Base-by-base conservation (phyloP, 1,139 yeast genomes). In the Insectozyma bohioensis region DNA sequence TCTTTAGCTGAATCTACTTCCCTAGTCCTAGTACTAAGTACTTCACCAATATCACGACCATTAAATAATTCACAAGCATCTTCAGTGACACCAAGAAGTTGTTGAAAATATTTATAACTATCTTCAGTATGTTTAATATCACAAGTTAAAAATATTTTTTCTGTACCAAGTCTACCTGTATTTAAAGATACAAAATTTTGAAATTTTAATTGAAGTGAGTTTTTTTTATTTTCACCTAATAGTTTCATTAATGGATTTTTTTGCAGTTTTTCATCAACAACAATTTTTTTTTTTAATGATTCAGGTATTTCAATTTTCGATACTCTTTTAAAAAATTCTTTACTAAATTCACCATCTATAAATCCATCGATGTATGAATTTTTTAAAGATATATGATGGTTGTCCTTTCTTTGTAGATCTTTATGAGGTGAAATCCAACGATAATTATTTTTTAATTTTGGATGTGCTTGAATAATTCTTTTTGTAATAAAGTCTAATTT, bases 361-460 rank as follows among this genome's bases (percentile, higher is more conserved):
- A n/a, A n/a, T n/a, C n/a, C n/a, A n/a, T n/a, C n/a, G n/a, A n/a
- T n/a, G n/a, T n/a, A n/a, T n/a, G n/a, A n/a, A n/a, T n/a, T n/a
- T n/a, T n/a, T n/a, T n/a, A n/a, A n/a, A n/a, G n/a, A n/a, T n/a
- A 40, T 37, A 26, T 37, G 44, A 21, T 31, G 34, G 13, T 31
- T 32, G 12, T 34, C 13, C 6, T 26, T 17, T 12, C 41, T 30
- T 16, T 17, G 15, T 12, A 24, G 5, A 24, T 43, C 42, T 25
- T 34, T 32, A 13, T 30, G 33, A 9, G 30, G 26, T 16, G 29
- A 24, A 2, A 33, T 22, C 30, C 41, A 36, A 8, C 19, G 28
- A 19, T 40, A 40, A 20, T 34, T 40, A 2, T 33, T 19, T 9
- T 24, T 20, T 22, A 41, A 36, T 8, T 14, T 7, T 6, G 45